phyloP scores from a whole-genome alignment of 192 early-diverging fungal species.

The Umbelopsis isabellina region DNA sequence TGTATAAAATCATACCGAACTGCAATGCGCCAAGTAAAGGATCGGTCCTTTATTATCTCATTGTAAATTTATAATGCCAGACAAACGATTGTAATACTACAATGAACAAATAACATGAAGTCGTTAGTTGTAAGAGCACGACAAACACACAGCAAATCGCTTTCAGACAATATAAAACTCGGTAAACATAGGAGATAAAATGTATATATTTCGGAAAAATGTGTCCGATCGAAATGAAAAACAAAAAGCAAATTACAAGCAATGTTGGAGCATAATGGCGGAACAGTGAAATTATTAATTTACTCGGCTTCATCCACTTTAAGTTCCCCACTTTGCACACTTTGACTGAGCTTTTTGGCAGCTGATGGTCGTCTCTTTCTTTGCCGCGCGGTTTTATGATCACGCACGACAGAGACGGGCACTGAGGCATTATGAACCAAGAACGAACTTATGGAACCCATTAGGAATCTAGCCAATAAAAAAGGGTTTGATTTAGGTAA shows the following conservation, averaged over 20 bases:
- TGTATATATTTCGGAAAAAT: no score
- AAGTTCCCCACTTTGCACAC: conserved; percentile 37
- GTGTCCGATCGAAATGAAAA: no score
- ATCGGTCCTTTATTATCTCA: no score
- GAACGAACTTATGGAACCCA: conserved; percentile 56
- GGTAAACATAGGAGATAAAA: no score
- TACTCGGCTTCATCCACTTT: conserved; percentile 42
- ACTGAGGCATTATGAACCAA: conserved; percentile 56
- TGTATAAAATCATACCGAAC: background rate
- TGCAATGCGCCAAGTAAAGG: no score
- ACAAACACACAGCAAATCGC: no score
- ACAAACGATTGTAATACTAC: no score
- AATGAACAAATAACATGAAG: no score
- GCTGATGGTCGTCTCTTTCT: conserved; percentile 32
- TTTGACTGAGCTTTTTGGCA: conserved; percentile 44
- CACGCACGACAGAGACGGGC: conserved; percentile 54
- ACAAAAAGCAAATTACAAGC: background rate
- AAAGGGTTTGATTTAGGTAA: background rate
- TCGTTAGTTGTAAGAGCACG: no score
- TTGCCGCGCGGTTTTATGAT: conserved; percentile 45
- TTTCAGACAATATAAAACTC: no score
- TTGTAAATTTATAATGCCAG: no score
- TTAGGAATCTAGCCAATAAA: conserved; percentile 37
- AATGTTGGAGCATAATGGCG: background rate
- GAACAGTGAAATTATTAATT: background rate